Conservation (phyloP, 2,329 filamentous ascomycete genomes). For the Pyricularia sp. region DNA sequence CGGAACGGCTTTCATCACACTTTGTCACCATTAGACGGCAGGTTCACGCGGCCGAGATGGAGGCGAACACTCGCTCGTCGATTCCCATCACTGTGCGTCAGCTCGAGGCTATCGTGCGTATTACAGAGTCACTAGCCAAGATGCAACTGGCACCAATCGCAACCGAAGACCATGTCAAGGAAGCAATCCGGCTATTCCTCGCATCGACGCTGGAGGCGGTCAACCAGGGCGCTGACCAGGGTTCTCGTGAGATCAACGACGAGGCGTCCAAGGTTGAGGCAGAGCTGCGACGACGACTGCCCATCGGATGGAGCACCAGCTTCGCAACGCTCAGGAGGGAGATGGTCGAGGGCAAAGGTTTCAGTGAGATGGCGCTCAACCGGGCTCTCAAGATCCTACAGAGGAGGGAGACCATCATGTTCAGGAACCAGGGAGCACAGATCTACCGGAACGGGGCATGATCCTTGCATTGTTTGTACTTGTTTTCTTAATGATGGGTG, state of each 20-base stretch:
- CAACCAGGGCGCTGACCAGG: constrained; percentile 64
- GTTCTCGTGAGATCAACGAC: constrained; percentile 79
- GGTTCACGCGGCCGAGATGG: constrained; percentile 80
- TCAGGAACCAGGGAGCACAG: constrained; percentile 62
- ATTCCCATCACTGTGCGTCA: constrained; percentile 98
- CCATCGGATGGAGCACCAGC: constrained; percentile 92
- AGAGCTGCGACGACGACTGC: constrained; percentile 73
- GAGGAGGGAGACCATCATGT: constrained; percentile 73
- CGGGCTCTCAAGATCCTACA: constrained; percentile 77
- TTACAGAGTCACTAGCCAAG: constrained; percentile 91
- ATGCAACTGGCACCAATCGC: constrained; percentile 75
- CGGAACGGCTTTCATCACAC: constrained; percentile 91
- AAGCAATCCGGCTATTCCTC: constrained; percentile 92
- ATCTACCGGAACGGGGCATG: constrained; percentile 62
- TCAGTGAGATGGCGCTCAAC: constrained; percentile 75
- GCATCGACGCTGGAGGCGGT: constrained; percentile 97
- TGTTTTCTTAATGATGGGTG: background rate
- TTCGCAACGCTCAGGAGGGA: constrained; percentile 75
- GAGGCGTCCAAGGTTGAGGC: constrained; percentile 79
- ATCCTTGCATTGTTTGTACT: constrained; percentile 6
- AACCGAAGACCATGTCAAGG: constrained; percentile 84
- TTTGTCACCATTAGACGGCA: constrained; percentile 94
- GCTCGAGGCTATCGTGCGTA: constrained; percentile 91
- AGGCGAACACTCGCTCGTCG: constrained; percentile 78
- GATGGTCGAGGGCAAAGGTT: constrained; percentile 84